Conservation (phyloP, 768 basidiomycete species). For the Pleurotus tuber-regium region DNA sequence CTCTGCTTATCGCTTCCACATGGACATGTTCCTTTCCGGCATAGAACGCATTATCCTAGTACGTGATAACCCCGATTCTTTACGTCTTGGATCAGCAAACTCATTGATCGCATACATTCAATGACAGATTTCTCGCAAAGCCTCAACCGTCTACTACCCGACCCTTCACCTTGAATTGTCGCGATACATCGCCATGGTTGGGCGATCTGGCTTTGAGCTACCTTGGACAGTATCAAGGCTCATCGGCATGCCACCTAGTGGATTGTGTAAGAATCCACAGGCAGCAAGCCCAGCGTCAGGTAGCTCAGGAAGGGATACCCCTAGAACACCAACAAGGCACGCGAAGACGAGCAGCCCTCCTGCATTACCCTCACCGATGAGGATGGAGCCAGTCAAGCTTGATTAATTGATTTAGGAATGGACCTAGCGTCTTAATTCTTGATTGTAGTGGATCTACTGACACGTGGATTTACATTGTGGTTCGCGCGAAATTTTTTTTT, state of each 20-base stretch:
- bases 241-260: constrained; percentile 73
- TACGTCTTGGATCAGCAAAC: background rate
- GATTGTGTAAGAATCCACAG: constrained; percentile 45
- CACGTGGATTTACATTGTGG: too few species aligned
- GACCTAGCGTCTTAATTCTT: too few species aligned
- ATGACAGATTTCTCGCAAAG: constrained; percentile 85
- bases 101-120: background rate
- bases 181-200: constrained; percentile 74
- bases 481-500: too few species aligned
- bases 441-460: too few species aligned
- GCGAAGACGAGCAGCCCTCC: constrained; percentile 19
- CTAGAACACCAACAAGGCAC: constrained; percentile 25
- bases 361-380: constrained; percentile 40
- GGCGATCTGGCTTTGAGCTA: constrained; percentile 66
- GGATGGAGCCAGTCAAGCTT: constrained; percentile 42
- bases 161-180: constrained; percentile 92
- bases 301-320: constrained; percentile 25
- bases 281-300: background rate
- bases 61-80: constrained; percentile 26
- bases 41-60: constrained; percentile 90
- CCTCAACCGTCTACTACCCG: constrained; percentile 92
- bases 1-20: constrained; percentile 81
- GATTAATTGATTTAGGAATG: too few species aligned
- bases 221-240: constrained; percentile 81
- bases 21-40: constrained; percentile 87